A percentile compares a stretch with the other conserved stretches of the same genome.
phyloP scores from a whole-genome alignment of 2,329 filamentous ascomycete species.

The Penicillium crustosum region DNA sequence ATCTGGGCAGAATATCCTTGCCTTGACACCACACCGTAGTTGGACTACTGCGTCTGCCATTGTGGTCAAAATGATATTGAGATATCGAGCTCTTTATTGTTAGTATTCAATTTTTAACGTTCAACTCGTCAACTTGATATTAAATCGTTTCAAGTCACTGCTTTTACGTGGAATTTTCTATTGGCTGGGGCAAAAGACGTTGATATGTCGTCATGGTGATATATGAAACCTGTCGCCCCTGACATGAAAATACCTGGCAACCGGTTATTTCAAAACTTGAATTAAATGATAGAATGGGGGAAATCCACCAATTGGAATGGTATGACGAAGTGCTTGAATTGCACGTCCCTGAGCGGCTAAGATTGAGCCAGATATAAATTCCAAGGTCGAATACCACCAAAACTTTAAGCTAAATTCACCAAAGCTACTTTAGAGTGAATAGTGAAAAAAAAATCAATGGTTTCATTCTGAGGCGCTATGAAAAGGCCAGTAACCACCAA shows the following conservation, averaged over 20 bases:
- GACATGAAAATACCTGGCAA: background rate
- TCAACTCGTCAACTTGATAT: background rate
- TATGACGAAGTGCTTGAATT: background rate
- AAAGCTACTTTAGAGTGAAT: background rate
- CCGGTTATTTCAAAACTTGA: background rate
- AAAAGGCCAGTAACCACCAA: background rate
- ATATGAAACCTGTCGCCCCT: background rate
- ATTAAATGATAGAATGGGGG: no score
- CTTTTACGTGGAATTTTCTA: background rate
- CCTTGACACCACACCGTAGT: constrained; percentile 56
- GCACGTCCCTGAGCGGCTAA: background rate
- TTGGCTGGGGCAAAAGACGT: background rate
- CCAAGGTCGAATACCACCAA: background rate
- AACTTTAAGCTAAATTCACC: background rate
- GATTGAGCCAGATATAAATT: background rate
- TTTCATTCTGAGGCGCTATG: constrained; percentile 2
- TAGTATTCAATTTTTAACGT: background rate
- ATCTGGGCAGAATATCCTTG: constrained; percentile 13
- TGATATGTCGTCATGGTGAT: constrained; percentile 15
- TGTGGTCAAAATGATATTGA: constrained; percentile 1
- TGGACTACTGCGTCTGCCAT: constrained; percentile 56
- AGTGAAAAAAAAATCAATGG: background rate
- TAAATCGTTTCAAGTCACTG: background rate
- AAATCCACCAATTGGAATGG: constrained; percentile 1
- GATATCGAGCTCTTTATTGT: background rate